phyloP scores from a whole-genome alignment of 176 grass and related monocot species.

The Musa beccarii region DNA sequence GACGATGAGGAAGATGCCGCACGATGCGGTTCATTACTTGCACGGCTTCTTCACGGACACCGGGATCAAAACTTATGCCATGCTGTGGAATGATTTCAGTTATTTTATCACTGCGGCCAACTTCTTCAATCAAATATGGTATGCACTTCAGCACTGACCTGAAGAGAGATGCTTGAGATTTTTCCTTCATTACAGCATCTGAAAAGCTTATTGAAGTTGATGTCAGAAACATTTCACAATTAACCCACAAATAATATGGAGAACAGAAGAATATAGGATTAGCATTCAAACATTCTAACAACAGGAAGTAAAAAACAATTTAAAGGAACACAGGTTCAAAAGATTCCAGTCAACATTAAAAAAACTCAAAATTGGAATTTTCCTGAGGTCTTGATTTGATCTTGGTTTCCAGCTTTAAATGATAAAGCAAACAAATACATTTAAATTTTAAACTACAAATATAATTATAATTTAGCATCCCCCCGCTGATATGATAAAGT shows the following conservation, averaged over 20 bases:
- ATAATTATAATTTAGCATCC: too few species aligned
- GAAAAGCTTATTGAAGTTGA: slow-evolving; percentile 16
- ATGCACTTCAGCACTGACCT: slow-evolving; percentile 97
- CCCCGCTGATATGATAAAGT: not conserved
- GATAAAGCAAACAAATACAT: not conserved
- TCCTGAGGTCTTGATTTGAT: not conserved
- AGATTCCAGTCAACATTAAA: not conserved
- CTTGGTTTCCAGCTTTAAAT: not conserved
- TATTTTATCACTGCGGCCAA: slow-evolving; percentile 84
- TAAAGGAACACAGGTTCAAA: not conserved
- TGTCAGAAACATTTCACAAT: not conserved
- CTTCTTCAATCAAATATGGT: slow-evolving; percentile 91
- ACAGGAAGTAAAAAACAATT: not conserved
- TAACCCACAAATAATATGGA: not conserved
- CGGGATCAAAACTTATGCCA: slow-evolving; percentile 90
- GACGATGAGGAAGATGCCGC: slow-evolving; percentile 70
- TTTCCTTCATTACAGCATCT: slow-evolving; percentile 93
- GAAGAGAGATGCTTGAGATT: slow-evolving; percentile 87
- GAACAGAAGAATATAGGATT: not conserved
- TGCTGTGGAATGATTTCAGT: slow-evolving; percentile 98
- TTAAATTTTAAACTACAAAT: not conserved
- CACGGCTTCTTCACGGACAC: slow-evolving; percentile 89
- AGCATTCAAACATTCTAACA: not conserved
- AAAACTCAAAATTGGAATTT: not conserved
- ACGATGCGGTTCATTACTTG: slow-evolving; percentile 92